Base-by-base conservation (phyloP, 768 basidiomycete species). In the Cystobasidium tubakii region DNA sequence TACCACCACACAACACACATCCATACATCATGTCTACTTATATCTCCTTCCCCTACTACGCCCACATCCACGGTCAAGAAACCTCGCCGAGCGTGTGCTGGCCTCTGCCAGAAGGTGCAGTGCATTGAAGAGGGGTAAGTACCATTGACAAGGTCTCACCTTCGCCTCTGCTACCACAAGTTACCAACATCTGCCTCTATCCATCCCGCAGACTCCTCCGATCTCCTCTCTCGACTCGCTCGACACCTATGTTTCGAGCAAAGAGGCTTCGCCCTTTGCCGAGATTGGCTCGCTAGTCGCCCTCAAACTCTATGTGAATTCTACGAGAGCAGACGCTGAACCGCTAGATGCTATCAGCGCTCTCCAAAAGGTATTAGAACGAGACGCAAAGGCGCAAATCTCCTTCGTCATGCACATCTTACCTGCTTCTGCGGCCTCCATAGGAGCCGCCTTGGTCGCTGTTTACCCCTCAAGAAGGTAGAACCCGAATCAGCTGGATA, bases 21-120 rank as follows among this genome's bases (percentile, higher is more conserved):
- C 46, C 7, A 15, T 3, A 50, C 46, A 50, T 19, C 46, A 50
- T 50, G 46, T 50, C 46, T 50, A 50, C 46, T 19, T 50, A 50
- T 19, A 50, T 50, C 46, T 50, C 46, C 46, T 50, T 50, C 21
- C 46, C 46, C 46, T 50, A 50, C 46, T 50, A 50, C 46, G 46
- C 46, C 46, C 46, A 50, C 46, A 50, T 50, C 46, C 46, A 50
- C n/a, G 46, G 46, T n/a, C 9, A 50, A 21, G 46, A 50, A 4
- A 50, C n/a, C 3, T 50, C 46, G n/a, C 46, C 46, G 3, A n/a
- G 15, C n/a, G 46, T 50, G 21, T 50, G 46, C 46, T 50, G 46
- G 46, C 46, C 46, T 15, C n/a, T 50, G 21, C 46, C 46, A 3
- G 21, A 50, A n/a, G 46, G 46, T 50, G 46, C 46, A 3, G 21